Percentiles rank a stretch among this genome's conserved stretches.
These are phyloP conservation scores for Hylodesmum podocarpum DNA, from an alignment of 306 rosid genomes.

Conservation along the genomic window DNA sequence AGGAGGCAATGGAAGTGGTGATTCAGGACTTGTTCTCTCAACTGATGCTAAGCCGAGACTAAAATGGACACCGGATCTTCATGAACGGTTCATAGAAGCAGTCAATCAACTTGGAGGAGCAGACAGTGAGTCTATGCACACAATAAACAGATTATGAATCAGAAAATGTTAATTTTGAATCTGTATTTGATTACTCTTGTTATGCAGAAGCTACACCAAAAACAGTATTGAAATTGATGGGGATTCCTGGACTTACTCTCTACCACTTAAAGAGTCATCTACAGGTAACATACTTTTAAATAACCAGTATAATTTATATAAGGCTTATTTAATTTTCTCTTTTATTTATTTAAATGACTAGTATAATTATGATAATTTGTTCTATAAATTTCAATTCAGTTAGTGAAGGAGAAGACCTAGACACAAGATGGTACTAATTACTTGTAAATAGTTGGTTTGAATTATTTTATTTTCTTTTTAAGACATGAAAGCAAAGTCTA, in stretches of 20 bases:
- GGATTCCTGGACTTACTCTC: slow-evolving; percentile 80
- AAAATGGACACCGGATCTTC: slow-evolving; percentile 91
- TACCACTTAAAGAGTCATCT: slow-evolving; percentile 93
- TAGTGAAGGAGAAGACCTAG: not conserved
- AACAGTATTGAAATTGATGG: slow-evolving; percentile 86
- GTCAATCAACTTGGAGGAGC: slow-evolving; percentile 87
- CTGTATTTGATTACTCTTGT: slow-evolving; percentile 6
- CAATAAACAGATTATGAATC: not conserved
- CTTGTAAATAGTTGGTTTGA: not conserved
- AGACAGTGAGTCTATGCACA: slow-evolving; percentile 59
- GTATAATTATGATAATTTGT: not conserved
- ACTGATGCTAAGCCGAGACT: slow-evolving; percentile 91
- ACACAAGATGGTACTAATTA: not conserved
- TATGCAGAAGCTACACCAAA: slow-evolving; percentile 90
- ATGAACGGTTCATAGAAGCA: slow-evolving; percentile 80
- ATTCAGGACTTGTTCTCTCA: slow-evolving; percentile 81
- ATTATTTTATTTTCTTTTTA: not conserved
- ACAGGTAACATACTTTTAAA: slow-evolving; percentile 48
- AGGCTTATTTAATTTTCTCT: not conserved
- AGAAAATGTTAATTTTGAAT: not conserved
- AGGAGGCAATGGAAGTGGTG: slow-evolving; percentile 49
- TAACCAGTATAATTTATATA: not conserved
- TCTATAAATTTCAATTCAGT: not conserved
- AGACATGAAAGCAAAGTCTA: not conserved
- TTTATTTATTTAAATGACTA: not conserved